phyloP scores from a whole-genome alignment of 2,329 filamentous ascomycete genomes.

The Colletotrichum sp. region DNA sequence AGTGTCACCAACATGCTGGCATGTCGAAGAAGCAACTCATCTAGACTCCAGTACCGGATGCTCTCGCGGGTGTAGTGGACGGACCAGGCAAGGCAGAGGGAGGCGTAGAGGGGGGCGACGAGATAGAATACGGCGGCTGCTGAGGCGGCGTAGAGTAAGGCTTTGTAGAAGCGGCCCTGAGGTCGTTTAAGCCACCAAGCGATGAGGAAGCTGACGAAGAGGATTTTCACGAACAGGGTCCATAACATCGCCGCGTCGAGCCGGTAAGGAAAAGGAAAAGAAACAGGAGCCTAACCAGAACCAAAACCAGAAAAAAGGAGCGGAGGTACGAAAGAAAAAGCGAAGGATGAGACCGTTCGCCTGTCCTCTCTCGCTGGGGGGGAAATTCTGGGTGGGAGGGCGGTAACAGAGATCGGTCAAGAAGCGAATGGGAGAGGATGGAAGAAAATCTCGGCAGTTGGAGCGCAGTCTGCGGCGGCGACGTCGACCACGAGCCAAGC shows the following conservation, averaged over 20 bases:
- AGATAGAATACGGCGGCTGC: conserved; percentile 20
- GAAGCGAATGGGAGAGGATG: conserved; percentile 10
- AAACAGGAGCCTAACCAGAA: background rate
- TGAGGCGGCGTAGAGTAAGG: conserved; percentile 15
- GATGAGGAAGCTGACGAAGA: conserved; percentile 23
- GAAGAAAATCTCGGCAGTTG: conserved; percentile 22
- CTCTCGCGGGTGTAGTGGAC: conserved; percentile 21
- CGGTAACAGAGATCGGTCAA: conserved; percentile 10
- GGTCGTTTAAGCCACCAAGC: conserved; percentile 24
- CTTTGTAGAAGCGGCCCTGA: conserved; percentile 13
- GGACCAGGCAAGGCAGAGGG: conserved; percentile 15
- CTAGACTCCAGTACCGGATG: conserved; percentile 41
- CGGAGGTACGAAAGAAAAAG: conserved; percentile 2
- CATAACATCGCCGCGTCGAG: conserved; percentile 25
- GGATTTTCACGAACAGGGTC: conserved; percentile 22
- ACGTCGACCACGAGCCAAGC: conserved; percentile 7
- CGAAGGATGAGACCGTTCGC: conserved; percentile 21
- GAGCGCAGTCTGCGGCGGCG: conserved; percentile 4
- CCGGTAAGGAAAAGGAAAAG: conserved; percentile 2
- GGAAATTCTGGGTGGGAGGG: conserved; percentile 5
- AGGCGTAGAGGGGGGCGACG: conserved; percentile 19
- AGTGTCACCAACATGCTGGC: conserved; percentile 61
- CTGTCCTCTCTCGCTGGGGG: conserved; percentile 3
- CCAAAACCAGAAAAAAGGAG: background rate
- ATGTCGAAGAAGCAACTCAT: conserved; percentile 52